These are phyloP conservation scores for Sarocladium kiliense DNA, from an alignment of 2,329 filamentous ascomycete species.

Conservation along the genomic window DNA sequence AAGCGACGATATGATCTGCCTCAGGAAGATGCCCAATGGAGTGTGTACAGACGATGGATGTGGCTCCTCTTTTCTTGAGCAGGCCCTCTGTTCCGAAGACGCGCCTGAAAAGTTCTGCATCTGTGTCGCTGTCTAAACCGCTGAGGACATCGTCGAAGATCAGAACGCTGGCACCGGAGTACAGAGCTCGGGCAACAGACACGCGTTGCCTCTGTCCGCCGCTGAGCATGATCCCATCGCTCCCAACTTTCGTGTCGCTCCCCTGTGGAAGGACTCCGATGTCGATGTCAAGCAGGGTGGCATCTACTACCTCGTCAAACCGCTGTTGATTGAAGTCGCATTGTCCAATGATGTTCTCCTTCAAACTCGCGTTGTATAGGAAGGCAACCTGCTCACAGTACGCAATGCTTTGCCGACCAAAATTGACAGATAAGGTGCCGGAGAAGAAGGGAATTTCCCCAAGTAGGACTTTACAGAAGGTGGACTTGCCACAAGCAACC, in stretches of 20 bases:
- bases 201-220: slow-evolving; percentile 35
- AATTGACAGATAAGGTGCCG: neutral
- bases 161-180: slow-evolving; percentile 31
- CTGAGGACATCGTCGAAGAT: slow-evolving; percentile 42
- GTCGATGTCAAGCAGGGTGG: slow-evolving; percentile 27
- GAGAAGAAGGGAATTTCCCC: slow-evolving; percentile 19
- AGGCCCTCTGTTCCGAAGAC: slow-evolving; percentile 37
- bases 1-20: slow-evolving; percentile 42
- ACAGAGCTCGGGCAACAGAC: slow-evolving; percentile 39
- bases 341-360: slow-evolving; percentile 32
- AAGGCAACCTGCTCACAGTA: slow-evolving; percentile 29
- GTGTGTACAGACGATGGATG: slow-evolving; percentile 35
- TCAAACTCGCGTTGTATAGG: slow-evolving; percentile 27
- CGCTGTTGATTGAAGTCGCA: slow-evolving; percentile 21
- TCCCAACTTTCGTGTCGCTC: slow-evolving; percentile 33
- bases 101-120: slow-evolving; percentile 34
- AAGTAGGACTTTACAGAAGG: slow-evolving; percentile 25
- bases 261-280: slow-evolving; percentile 26
- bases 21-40: slow-evolving; percentile 24
- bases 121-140: slow-evolving; percentile 38
- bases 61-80: slow-evolving; percentile 28
- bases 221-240: slow-evolving; percentile 34
- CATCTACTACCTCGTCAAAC: slow-evolving; percentile 30
- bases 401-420: slow-evolving; percentile 15
- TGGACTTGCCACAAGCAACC: slow-evolving; percentile 31